Conservation (phyloP, 805 yeast genomes). For the Yamadazyma paraphyllophila region DNA sequence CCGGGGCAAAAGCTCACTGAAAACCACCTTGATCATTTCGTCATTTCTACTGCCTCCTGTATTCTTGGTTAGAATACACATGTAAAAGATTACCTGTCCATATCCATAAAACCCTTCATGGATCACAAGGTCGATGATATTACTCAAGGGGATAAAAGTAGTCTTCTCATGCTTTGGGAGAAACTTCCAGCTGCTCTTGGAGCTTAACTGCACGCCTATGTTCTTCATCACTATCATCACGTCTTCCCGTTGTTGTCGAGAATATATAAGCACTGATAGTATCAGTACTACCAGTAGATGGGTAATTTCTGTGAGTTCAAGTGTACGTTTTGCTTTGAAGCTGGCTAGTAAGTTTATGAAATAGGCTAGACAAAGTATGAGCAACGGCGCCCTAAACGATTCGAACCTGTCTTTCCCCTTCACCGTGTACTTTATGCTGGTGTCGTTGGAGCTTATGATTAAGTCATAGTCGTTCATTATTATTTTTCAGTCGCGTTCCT, state of each 20-base stretch:
- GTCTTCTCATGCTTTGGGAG: slow-evolving; percentile 16
- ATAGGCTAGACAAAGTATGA: slow-evolving; percentile 2
- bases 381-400: not conserved
- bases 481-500: not conserved
- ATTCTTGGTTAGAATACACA: slow-evolving; percentile 54
- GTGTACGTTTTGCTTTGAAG: not conserved
- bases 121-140: slow-evolving; percentile 62
- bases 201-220: slow-evolving; percentile 47
- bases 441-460: slow-evolving; percentile 8
- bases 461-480: slow-evolving; percentile 10
- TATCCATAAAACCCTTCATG: slow-evolving; percentile 74
- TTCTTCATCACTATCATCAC: slow-evolving; percentile 41
- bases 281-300: not conserved
- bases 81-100: slow-evolving; percentile 60
- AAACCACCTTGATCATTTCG: slow-evolving; percentile 32
- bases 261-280: not conserved
- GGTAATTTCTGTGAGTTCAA: not conserved
- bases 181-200: slow-evolving; percentile 26
- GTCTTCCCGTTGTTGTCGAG: slow-evolving; percentile 36
- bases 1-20: slow-evolving; percentile 42
- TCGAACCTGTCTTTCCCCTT: slow-evolving; percentile 3
- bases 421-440: slow-evolving; percentile 13
- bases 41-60: slow-evolving; percentile 11
- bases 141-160: slow-evolving; percentile 55
- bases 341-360: not conserved